Conservation (phyloP, 805 yeast species). For the Candida stauntonica region DNA sequence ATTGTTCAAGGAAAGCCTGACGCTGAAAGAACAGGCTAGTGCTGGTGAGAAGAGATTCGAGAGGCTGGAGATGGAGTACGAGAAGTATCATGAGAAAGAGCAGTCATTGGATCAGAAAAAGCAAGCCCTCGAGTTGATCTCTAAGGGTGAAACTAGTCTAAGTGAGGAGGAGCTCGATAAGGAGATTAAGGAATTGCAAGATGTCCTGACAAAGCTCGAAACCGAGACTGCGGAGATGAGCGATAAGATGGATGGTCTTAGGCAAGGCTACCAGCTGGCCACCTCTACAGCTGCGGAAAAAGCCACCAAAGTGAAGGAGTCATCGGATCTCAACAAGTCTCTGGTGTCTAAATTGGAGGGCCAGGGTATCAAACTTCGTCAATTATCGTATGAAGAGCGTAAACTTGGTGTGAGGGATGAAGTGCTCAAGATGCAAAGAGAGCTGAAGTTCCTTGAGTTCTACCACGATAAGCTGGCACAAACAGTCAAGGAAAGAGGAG, state of each 20-base stretch:
- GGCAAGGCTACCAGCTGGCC: slow-evolving; percentile 40
- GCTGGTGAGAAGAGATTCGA: slow-evolving; percentile 19
- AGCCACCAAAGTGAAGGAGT: slow-evolving; percentile 2
- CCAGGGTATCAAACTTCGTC: slow-evolving; percentile 29
- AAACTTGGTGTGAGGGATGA: slow-evolving; percentile 3
- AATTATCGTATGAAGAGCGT: slow-evolving; percentile 10
- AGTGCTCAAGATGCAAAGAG: slow-evolving; percentile 9
- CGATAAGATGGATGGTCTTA: slow-evolving; percentile 17
- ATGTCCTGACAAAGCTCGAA: slow-evolving; percentile 11
- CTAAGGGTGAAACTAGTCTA: slow-evolving; percentile 20
- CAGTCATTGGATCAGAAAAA: slow-evolving; percentile 5
- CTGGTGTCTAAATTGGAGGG: slow-evolving; percentile 32
- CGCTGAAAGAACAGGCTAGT: slow-evolving; percentile 17
- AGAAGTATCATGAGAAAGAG: slow-evolving; percentile 14
- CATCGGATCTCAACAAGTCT: slow-evolving; percentile 17
- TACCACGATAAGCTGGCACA: slow-evolving; percentile 16
- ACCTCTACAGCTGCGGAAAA: slow-evolving; percentile 46
- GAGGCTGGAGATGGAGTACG: slow-evolving; percentile 21
- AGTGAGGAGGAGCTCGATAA: slow-evolving; percentile 30
- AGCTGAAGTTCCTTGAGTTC: slow-evolving; percentile 16
- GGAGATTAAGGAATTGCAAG: slow-evolving; percentile 25
- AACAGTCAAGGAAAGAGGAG: slow-evolving; percentile 23
- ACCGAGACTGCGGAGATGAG: neutral
- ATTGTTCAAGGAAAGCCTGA: slow-evolving; percentile 30
- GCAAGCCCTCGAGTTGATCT: slow-evolving; percentile 1